These are phyloP conservation scores for Cyclocybe cylindracea DNA, from an alignment of 768 basidiomycete genomes.

Conservation along the genomic window DNA sequence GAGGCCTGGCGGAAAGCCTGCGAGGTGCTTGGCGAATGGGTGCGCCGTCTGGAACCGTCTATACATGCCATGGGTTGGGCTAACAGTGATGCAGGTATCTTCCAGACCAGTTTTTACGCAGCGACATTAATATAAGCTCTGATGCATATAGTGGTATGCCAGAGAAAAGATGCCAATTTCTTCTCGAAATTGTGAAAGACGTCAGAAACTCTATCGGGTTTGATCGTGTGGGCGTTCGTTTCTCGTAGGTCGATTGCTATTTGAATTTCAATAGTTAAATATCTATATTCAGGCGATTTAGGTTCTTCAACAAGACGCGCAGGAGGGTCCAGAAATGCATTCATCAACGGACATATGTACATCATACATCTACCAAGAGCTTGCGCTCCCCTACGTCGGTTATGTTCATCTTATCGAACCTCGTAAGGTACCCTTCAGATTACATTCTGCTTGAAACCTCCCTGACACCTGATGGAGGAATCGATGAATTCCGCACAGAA, in stretches of 20 bases:
- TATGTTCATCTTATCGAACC: conserved; percentile 20
- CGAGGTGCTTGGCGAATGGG: conserved; percentile 56
- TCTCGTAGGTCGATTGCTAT: conserved; percentile 21
- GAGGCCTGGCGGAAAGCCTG: conserved; percentile 80
- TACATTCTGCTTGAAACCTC: background rate
- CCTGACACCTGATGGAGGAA: background rate
- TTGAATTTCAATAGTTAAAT: background rate
- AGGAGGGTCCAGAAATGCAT: conserved; percentile 8
- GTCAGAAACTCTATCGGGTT: conserved; percentile 48
- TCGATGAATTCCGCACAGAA: conserved; percentile 16
- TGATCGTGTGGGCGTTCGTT: conserved; percentile 46
- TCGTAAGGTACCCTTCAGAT: conserved; percentile 6
- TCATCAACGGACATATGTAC: conserved; percentile 14
- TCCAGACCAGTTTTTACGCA: conserved; percentile 55
- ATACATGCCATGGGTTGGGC: no score
- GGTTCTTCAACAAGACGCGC: conserved; percentile 18
- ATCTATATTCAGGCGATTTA: conserved; percentile 10
- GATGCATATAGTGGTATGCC: conserved; percentile 63
- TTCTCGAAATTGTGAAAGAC: conserved; percentile 48
- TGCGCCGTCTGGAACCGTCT: no score
- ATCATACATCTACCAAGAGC: conserved; percentile 5
- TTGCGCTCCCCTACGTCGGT: conserved; percentile 7
- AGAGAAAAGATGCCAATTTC: conserved; percentile 55
- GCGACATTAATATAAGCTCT: conserved; percentile 46
- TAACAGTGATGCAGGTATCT: conserved; percentile 27